Base-by-base conservation (phyloP, 148 eudicot genomes). In the Camellia japonica region DNA sequence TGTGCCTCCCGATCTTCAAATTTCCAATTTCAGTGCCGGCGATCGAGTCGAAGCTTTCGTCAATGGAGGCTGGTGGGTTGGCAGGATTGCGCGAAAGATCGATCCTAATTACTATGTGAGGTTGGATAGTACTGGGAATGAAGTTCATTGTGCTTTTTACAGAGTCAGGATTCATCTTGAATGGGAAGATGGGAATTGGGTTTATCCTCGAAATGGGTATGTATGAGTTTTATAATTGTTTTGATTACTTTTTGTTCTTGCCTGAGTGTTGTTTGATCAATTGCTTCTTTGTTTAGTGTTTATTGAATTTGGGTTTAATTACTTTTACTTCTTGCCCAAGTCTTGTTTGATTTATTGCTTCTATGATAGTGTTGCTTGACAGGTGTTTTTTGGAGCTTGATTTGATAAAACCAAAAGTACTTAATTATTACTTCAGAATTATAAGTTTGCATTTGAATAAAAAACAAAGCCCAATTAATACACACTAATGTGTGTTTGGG, bases 181-280 rank as follows among this genome's bases (percentile, higher is more conserved):
- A 20, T 73, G 76, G 62, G 43, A 23, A 54, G 76, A 14, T 54
- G 76, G 76, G n/a, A 73, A 73, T 6, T 73, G 76, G 76, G 44
- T 51, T 73, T 73, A 7, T 54, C 58, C 76, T 73, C 61, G n/a
- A 73, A 14, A 12, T 19, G 23, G 75, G 75, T 71, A 47, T 71
- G 60, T 11, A 47, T 19, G 58, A 19, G 10, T 51, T 72, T 23
- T 72, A 19, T 58, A 51, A 42, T 42, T 70, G 16, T 41, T 68
- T 68, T 41, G 38, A 18, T 30, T 23, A 0, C 44, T 47, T 18
- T 30, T 30, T 30, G 38, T 30, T 30, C 38, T 30, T 30, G 38
- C 38, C 38, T 30, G 38, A 1, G 38, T 30, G 38, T 30, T 30
- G 38, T 30, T 30, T 30, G 38, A 30, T 30, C 38, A 30, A 30